Conservation (phyloP, 2,329 filamentous ascomycete genomes). For the Didymella arachidicola region DNA sequence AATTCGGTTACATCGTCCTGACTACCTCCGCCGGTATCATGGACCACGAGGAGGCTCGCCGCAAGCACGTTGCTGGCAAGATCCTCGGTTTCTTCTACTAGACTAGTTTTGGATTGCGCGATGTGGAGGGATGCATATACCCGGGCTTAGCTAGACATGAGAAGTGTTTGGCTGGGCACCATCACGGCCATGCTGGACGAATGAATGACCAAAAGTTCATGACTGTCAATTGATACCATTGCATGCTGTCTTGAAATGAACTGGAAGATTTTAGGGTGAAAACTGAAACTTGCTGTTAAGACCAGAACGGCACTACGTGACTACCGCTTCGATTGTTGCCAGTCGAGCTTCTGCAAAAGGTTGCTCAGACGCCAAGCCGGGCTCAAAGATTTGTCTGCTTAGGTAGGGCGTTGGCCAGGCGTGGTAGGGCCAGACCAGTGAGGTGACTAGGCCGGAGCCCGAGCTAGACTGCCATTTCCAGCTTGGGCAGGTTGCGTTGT, state of each 20-base stretch:
- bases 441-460: background rate
- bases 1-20: conserved; percentile 99
- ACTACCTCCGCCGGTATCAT: conserved; percentile 99
- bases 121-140: conserved; percentile 43
- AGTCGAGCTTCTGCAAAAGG: background rate
- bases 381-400: background rate
- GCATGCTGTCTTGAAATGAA: background rate
- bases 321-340: background rate
- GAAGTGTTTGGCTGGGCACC: conserved; percentile 36
- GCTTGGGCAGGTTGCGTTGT: background rate
- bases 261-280: background rate
- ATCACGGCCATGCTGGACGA: conserved; percentile 42
- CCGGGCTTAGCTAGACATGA: conserved; percentile 35
- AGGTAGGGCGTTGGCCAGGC: background rate
- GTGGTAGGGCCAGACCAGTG: background rate
- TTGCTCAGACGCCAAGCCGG: background rate
- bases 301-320: background rate
- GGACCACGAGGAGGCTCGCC: conserved; percentile 99
- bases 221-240: conserved; percentile 9
- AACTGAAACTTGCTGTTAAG: background rate
- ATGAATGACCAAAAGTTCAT: conserved; percentile 43
- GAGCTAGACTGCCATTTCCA: background rate
- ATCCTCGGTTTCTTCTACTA: conserved; percentile 99
- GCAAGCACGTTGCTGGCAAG: conserved; percentile 99
- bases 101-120: conserved; percentile 33